Percentiles rank a stretch among this genome's conserved stretches.
phyloP scores from a whole-genome alignment of 768 basidiomycete genomes.

The Termitomyces sp. region DNA sequence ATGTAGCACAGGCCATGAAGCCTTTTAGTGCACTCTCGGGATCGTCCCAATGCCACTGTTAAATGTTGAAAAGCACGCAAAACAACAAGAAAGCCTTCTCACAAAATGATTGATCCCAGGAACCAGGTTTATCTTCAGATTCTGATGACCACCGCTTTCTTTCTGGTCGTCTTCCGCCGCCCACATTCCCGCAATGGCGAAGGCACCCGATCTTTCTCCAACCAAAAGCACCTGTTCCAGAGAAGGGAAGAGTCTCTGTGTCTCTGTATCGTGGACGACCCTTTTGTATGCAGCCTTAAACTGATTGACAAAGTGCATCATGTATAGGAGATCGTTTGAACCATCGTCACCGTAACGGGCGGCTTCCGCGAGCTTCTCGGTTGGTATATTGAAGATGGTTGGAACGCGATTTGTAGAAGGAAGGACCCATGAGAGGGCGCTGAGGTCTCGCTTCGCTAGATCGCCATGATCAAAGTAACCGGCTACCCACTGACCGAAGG shows the following conservation, averaged over 20 bases:
- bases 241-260: slow-evolving; percentile 7
- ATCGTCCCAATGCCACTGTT: slow-evolving; percentile 20
- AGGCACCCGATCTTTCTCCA: slow-evolving; percentile 14
- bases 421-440: slow-evolving; percentile 19
- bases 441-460: slow-evolving; percentile 16
- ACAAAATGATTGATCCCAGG: slow-evolving; percentile 18
- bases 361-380: slow-evolving; percentile 8
- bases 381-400: slow-evolving; percentile 19
- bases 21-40: slow-evolving; percentile 6
- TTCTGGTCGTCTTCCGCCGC: slow-evolving; percentile 13
- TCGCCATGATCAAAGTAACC: slow-evolving; percentile 28
- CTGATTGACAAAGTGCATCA: slow-evolving; percentile 12
- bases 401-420: slow-evolving; percentile 15
- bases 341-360: slow-evolving; percentile 7
- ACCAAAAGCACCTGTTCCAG: slow-evolving; percentile 11
- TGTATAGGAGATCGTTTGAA: slow-evolving; percentile 13
- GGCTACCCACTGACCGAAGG: slow-evolving; percentile 23
- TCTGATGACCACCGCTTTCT: not conserved
- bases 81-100: not conserved
- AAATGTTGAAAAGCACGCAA: not conserved
- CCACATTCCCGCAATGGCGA: slow-evolving; percentile 17
- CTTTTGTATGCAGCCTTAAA: slow-evolving; percentile 17
- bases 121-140: slow-evolving; percentile 12
- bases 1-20: not conserved
- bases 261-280: slow-evolving; percentile 12